Evolutionary conservation across 176 grass and related monocot genomes (phyloP).

Genomic region (Rhipidocladum racemiflorum): DNA sequence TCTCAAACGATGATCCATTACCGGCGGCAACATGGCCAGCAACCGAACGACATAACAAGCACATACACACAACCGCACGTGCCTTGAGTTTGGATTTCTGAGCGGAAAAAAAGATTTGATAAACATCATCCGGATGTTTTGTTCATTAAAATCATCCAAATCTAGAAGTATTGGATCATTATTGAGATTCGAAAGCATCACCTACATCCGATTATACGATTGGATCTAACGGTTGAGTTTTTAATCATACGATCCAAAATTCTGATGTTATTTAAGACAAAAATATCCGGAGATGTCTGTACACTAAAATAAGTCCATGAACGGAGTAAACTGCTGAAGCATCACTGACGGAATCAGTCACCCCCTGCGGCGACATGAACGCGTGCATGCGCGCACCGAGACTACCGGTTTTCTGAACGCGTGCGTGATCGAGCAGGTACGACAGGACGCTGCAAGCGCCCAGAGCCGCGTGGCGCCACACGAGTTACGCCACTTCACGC

Average conservation of each 20-base stretch:
- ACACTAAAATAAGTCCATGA: too few species aligned
- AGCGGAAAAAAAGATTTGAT: neutral
- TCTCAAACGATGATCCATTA: neutral
- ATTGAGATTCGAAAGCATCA: too few species aligned
- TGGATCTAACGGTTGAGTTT: too few species aligned
- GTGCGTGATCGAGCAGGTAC: neutral
- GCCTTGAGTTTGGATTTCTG: neutral
- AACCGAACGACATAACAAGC: neutral
- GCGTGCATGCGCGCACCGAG: neutral
- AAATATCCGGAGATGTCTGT: too few species aligned
- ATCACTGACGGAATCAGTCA: neutral
- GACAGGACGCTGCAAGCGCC: neutral
- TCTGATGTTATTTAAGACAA: too few species aligned
- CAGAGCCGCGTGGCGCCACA: neutral
- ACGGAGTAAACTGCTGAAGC: neutral
- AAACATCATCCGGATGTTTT: too few species aligned
- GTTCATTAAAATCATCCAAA: too few species aligned
- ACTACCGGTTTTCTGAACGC: neutral
- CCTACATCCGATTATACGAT: too few species aligned
- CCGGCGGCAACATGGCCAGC: neutral
- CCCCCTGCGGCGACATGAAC: neutral
- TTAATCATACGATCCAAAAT: too few species aligned
- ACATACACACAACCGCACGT: neutral
- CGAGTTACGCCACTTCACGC: slow-evolving; percentile 30
- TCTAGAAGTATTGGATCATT: too few species aligned